Conservation (phyloP, 129 eudicot species). For the Escallonia herrerae region DNA sequence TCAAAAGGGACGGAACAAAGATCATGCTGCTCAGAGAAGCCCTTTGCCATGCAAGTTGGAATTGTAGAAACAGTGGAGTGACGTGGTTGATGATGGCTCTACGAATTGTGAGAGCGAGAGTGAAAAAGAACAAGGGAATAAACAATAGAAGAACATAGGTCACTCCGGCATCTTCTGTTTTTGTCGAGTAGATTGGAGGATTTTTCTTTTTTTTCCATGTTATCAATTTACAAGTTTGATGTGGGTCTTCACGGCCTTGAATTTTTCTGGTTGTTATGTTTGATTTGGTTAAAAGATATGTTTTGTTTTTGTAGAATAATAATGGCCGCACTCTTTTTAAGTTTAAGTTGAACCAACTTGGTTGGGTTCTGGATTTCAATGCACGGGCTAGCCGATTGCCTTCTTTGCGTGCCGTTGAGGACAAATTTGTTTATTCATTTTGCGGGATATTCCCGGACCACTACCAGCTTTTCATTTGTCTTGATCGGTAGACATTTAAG, state of each 20-base stretch:
- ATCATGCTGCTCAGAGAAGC: slow-evolving; percentile 13
- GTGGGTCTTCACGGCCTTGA: slow-evolving; percentile 11
- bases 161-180: neutral
- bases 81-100: slow-evolving; percentile 21
- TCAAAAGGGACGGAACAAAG: slow-evolving; percentile 1
- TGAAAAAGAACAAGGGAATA: neutral
- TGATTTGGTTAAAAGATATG: neutral
- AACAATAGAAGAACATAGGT: too few relatives aligned
- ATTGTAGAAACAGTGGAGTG: slow-evolving; percentile 19
- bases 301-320: too few relatives aligned
- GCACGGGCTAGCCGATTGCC: too few relatives aligned
- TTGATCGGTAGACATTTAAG: too few relatives aligned
- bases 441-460: too few relatives aligned
- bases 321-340: too few relatives aligned
- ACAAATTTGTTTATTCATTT: too few relatives aligned
- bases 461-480: too few relatives aligned
- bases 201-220: neutral
- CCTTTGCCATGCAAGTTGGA: slow-evolving; percentile 24
- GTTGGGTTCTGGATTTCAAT: too few relatives aligned
- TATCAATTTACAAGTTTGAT: neutral
- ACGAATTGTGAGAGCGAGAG: neutral
- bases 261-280: slow-evolving; percentile 10
- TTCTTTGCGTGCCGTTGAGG: too few relatives aligned
- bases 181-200: slow-evolving; percentile 16
- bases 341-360: too few relatives aligned